Percentiles rank a stretch among this genome's conserved stretches.
Evolutionary conservation across 176 grass and related monocot species (phyloP).

Genomic region (Oryza glaberrima): DNA sequence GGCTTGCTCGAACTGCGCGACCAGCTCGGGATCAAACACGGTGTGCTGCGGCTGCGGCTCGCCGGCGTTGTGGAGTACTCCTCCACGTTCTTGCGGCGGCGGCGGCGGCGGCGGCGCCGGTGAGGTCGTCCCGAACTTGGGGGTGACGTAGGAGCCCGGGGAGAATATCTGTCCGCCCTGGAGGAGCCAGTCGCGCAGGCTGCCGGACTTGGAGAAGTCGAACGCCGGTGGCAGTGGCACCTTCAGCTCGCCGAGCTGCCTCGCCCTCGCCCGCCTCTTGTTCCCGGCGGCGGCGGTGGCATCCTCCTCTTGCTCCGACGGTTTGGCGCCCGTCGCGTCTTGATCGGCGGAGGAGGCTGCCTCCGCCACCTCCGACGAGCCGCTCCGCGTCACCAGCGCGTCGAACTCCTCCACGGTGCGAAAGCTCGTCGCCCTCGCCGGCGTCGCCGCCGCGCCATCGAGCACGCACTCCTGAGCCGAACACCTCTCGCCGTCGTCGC

Average conservation of each 20-base stretch:
- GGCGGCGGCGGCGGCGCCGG: not conserved
- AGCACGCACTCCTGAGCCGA: not conserved
- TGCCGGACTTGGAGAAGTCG: constrained; percentile 73
- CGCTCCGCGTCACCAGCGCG: constrained; percentile 38
- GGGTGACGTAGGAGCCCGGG: constrained; percentile 70
- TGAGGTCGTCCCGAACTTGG: constrained; percentile 53
- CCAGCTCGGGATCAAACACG: constrained; percentile 72
- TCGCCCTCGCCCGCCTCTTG: constrained; percentile 53
- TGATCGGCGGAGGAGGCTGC: not conserved
- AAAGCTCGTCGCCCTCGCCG: constrained; percentile 47
- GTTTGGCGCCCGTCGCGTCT: not conserved
- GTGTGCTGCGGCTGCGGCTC: not conserved
- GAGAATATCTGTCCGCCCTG: constrained; percentile 71
- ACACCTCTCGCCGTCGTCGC: not conserved
- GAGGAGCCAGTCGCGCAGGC: constrained; percentile 76
- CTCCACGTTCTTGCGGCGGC: not conserved
- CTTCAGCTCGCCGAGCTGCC: constrained; percentile 58
- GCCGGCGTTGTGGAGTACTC: not conserved
- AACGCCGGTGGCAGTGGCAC: constrained; percentile 61
- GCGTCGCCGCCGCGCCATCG: not conserved
- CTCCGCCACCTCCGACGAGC: not conserved
- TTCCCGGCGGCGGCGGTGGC: constrained; percentile 22
- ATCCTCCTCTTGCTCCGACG: not conserved
- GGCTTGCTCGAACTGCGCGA: constrained; percentile 63
- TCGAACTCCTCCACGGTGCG: constrained; percentile 73